phyloP scores from a whole-genome alignment of 345 rosid genomes.

The Eucalyptus paniculata region DNA sequence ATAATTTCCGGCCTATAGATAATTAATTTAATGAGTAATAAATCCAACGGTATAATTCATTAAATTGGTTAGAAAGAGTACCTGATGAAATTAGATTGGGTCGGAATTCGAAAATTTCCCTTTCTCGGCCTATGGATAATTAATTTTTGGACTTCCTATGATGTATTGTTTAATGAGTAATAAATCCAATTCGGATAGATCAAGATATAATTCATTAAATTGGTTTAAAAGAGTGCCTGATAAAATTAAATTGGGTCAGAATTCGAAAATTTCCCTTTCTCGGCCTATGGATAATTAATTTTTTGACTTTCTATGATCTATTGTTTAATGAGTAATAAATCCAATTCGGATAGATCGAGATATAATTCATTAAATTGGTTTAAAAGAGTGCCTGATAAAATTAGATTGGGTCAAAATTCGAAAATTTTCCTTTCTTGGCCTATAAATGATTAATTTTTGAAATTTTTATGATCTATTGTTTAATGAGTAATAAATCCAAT shows the following conservation, averaged over 20 bases:
- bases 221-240: too few relatives aligned
- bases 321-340: background rate
- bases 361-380: too few relatives aligned
- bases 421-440: rapidly evolving
- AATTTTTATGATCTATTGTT: background rate
- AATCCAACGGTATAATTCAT: background rate
- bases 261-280: background rate
- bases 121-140: background rate
- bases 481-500: background rate
- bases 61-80: background rate
- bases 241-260: too few relatives aligned
- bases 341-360: background rate
- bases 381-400: background rate
- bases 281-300: background rate
- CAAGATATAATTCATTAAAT: too few relatives aligned
- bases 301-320: background rate
- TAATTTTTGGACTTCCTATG: rapidly evolving
- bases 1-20: background rate
- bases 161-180: background rate
- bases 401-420: too few relatives aligned
- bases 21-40: background rate
- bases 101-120: too few relatives aligned
- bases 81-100: too few relatives aligned
- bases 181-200: too few relatives aligned
- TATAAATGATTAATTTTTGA: too few relatives aligned